A percentile compares a stretch with the other conserved stretches of the same genome.
Evolutionary conservation across 23 red algal genomes (phyloP).

Genomic region (Gracilaria vermiculophylla): DNA sequence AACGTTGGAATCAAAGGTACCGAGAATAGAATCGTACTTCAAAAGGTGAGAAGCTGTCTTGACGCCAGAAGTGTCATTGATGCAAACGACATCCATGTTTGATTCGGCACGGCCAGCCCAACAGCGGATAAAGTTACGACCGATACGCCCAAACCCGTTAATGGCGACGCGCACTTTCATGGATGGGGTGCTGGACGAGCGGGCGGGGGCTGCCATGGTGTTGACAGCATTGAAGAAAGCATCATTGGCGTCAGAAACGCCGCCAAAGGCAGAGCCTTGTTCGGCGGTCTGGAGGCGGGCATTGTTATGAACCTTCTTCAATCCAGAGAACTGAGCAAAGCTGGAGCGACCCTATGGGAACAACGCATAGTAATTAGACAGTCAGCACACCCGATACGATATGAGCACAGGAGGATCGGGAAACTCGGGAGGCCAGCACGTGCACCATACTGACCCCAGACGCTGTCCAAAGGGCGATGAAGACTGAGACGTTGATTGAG

Average conservation of each 20-base stretch:
- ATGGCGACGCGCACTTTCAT: slow-evolving; percentile 96
- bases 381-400: background rate
- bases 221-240: slow-evolving; percentile 53
- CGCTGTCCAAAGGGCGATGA: no score
- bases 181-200: background rate
- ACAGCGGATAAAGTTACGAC: slow-evolving; percentile 91
- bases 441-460: no score
- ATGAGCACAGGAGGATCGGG: background rate
- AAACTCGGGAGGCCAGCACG: no score
- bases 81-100: slow-evolving; percentile 85
- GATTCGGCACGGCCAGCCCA: slow-evolving; percentile 75
- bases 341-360: slow-evolving; percentile 49
- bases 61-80: slow-evolving; percentile 96
- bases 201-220: background rate
- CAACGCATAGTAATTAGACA: background rate
- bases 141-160: slow-evolving; percentile 97
- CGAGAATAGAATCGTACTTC: slow-evolving; percentile 98
- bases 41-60: slow-evolving; percentile 96
- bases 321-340: slow-evolving; percentile 69
- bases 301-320: slow-evolving; percentile 62
- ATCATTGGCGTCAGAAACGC: slow-evolving; percentile 61
- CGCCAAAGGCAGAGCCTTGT: slow-evolving; percentile 53
- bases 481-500: no score
- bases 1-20: slow-evolving; percentile 80
- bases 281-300: slow-evolving; percentile 52